Base-by-base conservation (phyloP, 164 flowering plant species). In the Aristolochia fimbriata region DNA sequence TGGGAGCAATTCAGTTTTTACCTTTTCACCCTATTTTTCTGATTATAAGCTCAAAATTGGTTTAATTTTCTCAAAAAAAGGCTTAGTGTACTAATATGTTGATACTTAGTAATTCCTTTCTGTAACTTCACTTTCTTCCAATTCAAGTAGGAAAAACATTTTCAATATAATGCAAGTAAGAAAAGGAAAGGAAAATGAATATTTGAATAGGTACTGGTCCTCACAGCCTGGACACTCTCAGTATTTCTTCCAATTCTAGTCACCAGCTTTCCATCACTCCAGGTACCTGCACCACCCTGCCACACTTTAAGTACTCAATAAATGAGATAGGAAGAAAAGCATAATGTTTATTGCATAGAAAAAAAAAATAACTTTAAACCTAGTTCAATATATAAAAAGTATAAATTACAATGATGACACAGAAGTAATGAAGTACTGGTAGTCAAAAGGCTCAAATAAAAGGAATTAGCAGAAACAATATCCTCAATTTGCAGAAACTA, bases 281-380 rank as follows among this genome's bases (percentile, higher is more conserved):
- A 94, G 54, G 99, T 91, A 85, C 96, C 99, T 87, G 99, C 99
- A 88, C 99, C 99, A 82, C 97, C 97, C 97, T 94, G 96, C 83
- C 69, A 80, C 51, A 67, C 71, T 78, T 10, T 85, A 85, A 85
- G 93, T 84, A 70, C 80, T 79, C 67, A 70, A 75, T 64, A 73
- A 71, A 71, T 70, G 68, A 69, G 49, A 21, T 45, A 55, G 23
- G 49, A 31, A 50, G 21, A 54, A 51, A 51, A 48, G 57, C 15
- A 4, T 15, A 27, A 13, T 23, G 9, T 10, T 6, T 27, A 27
- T 37, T 37, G 43, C 9, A 37, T 37, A 10, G 43, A 37, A 37
- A 37, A 37, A 1, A 37, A 10, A 31, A 31, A 3, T 3, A 31
- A 31, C n/a, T n/a, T 31, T 31, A 31, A 10, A 37, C 43, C 10